Conservation (phyloP, 345 rosid species). For the Laguncularia racemosa region DNA sequence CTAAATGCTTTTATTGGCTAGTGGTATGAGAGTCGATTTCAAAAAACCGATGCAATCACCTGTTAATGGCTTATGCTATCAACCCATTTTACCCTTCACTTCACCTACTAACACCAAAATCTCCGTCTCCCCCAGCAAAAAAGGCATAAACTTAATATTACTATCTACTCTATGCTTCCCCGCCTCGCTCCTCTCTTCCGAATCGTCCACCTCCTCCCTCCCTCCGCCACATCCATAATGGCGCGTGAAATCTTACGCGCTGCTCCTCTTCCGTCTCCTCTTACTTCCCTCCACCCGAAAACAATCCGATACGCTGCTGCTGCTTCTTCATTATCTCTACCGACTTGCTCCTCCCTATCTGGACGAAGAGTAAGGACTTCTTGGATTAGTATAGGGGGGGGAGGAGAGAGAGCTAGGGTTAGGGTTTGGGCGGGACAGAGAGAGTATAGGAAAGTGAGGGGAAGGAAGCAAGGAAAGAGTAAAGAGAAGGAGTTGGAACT, state of each 20-base stretch:
- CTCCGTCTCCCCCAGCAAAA: too few relatives aligned
- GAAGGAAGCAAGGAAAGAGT: conserved; percentile 31
- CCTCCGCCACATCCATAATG: conserved; percentile 20
- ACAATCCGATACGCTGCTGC: conserved; percentile 12
- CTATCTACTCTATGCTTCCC: conserved; percentile 1
- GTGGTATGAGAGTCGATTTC: too few relatives aligned
- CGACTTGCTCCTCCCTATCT: conserved; percentile 11
- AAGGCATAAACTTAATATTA: too few relatives aligned
- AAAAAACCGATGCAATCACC: too few relatives aligned
- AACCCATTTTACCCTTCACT: too few relatives aligned
- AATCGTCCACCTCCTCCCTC: conserved; percentile 35
- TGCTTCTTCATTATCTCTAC: not conserved
- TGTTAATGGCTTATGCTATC: too few relatives aligned
- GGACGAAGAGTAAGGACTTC: conserved; percentile 32
- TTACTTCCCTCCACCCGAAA: conserved; percentile 11
- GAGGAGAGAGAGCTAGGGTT: conserved; percentile 11
- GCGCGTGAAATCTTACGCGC: conserved; percentile 53
- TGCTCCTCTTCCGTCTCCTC: conserved; percentile 9
- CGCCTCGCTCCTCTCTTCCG: conserved; percentile 21
- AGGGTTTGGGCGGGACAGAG: conserved; percentile 40
- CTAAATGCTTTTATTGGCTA: too few relatives aligned
- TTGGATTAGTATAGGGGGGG: conserved; percentile 19
- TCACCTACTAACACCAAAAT: too few relatives aligned
- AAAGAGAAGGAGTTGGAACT: conserved; percentile 63
- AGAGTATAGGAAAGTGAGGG: conserved; percentile 56